Evolutionary conservation across 202 grass and related monocot genomes (phyloP).

Genomic region (Eragrostis tef): DNA sequence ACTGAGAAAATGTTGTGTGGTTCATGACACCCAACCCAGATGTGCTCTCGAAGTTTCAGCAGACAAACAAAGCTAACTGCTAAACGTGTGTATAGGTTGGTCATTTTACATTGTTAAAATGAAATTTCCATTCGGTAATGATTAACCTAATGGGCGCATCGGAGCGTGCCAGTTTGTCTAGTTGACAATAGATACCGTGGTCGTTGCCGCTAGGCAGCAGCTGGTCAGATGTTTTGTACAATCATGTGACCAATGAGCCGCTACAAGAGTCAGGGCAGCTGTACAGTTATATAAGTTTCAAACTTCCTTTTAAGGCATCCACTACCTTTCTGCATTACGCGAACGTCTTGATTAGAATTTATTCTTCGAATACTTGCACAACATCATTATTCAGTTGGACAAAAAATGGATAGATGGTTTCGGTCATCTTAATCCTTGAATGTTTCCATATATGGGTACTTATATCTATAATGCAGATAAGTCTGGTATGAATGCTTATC

Average conservation of each 20-base stretch:
- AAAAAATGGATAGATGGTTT: not conserved
- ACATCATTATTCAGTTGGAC: not conserved
- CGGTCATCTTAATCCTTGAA: not conserved
- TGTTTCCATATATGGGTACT: not conserved
- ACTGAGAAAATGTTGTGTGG: too few species aligned
- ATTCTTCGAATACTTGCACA: constrained; percentile 22
- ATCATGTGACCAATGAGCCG: not conserved
- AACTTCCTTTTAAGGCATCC: not conserved
- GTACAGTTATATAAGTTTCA: not conserved
- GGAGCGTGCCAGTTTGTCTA: too few species aligned
- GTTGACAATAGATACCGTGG: not conserved
- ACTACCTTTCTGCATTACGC: not conserved
- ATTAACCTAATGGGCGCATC: too few species aligned
- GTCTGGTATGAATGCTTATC: not conserved
- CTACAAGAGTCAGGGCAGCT: not conserved
- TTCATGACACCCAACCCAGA: too few species aligned
- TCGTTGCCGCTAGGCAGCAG: not conserved
- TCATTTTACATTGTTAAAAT: too few species aligned
- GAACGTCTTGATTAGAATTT: not conserved
- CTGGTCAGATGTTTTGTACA: not conserved
- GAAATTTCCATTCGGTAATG: too few species aligned
- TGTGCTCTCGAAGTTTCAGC: too few species aligned
- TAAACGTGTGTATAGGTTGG: too few species aligned
- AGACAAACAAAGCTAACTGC: too few species aligned
- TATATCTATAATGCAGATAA: not conserved